A percentile compares a stretch with the other conserved stretches of the same genome.
Conservation (phyloP, 164 flowering plant species). For the Piper longum region DNA sequence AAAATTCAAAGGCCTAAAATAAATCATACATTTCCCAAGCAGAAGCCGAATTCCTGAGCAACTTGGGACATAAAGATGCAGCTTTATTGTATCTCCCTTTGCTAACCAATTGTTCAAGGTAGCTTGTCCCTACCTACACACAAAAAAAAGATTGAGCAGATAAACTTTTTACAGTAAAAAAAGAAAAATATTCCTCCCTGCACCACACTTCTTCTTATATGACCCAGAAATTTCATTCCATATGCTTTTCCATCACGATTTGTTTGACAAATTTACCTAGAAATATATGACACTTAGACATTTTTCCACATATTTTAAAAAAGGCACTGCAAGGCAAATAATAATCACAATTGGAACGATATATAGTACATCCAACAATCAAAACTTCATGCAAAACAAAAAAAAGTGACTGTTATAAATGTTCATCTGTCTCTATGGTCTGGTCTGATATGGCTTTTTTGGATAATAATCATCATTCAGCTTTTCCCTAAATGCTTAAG, state of each 20-base stretch:
- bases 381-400: neutral
- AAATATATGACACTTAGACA: too few species aligned
- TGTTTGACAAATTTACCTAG: too few species aligned
- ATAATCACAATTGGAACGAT: neutral
- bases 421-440: too few species aligned
- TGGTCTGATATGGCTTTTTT: too few species aligned
- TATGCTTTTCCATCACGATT: too few species aligned
- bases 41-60: slow-evolving; percentile 85
- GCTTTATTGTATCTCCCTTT: slow-evolving; percentile 96
- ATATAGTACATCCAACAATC: neutral
- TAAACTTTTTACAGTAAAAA: neutral
- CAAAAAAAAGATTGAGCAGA: neutral
- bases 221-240: too few species aligned
- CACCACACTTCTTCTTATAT: neutral
- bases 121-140: slow-evolving; percentile 76
- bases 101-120: slow-evolving; percentile 94
- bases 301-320: neutral
- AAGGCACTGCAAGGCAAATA: neutral
- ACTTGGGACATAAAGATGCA: slow-evolving; percentile 89
- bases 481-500: too few species aligned
- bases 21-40: slow-evolving; percentile 91
- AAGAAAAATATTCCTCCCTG: neutral
- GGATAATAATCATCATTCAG: too few species aligned
- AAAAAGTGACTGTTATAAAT: too few species aligned
- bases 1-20: too few species aligned